Base-by-base conservation (phyloP, 176 grass and related monocot species). In the Saccharum officinarum region DNA sequence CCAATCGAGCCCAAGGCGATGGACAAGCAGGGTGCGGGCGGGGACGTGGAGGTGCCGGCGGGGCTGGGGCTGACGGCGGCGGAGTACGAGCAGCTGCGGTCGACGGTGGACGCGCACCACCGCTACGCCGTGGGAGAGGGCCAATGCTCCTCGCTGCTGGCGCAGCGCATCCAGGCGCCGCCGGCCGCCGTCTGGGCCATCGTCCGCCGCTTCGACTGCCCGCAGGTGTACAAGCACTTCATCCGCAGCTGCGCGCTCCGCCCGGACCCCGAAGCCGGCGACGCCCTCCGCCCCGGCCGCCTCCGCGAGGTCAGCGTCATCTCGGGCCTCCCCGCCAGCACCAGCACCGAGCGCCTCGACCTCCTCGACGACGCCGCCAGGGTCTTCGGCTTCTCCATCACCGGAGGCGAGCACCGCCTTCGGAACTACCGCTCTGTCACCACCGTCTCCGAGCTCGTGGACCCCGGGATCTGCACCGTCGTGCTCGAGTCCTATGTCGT, bases 151-250 rank as follows among this genome's bases (percentile, higher is more conserved):
- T 98, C 93, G 4, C 87, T 95, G 23, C 87, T 98, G 10, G 87
- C 91, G 16, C 93, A 95, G 85, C 89, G 96, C 79, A 98, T 98
- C 91, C 85, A 87, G 20, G 88, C 91, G n/a, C 93, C 93, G 25
- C 78, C 93, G n/a, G 70, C 69, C 65, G 77, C 84, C 16, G 93
- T 94, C 63, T 98, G 96, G 96, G 83, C 87, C 47, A 65, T 94
- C 39, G 96, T 98, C 59, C 91, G 91, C 25, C 91, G 91, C 60
- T 98, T 98, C 77, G 93, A 98, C 86, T 87, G 87, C 65, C 96
- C 93, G 12, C 96, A 98, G 85, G 92, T 95, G 76, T 98, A 98
- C 91, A 98, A 98, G 78, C 96, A 98, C 96, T 98, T 98, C 89
- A 95, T 95, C 91, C 96, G 91, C 36, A 95, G 91, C 85, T 98